Evolutionary conservation across 345 rosid genomes (phyloP).

Genomic region (Citrus mangshanensis): DNA sequence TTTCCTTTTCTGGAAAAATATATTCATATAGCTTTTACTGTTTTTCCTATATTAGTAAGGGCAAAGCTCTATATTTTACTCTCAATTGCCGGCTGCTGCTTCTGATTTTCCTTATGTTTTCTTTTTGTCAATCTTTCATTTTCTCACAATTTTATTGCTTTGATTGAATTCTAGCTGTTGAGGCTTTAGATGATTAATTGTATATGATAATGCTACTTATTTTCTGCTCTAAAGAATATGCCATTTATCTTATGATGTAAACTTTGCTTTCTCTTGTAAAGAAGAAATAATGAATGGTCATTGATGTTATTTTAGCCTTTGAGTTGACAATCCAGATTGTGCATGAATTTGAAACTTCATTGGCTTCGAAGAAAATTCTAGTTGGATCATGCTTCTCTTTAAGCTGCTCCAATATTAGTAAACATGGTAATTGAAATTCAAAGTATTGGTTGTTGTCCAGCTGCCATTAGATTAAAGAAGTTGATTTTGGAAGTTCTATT

Average conservation of each 20-base stretch:
- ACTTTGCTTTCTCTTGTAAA: neutral
- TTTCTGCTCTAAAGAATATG: neutral
- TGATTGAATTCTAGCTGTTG: neutral
- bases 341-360: neutral
- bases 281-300: neutral
- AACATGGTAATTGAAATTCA: neutral
- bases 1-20: neutral
- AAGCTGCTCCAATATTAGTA: neutral
- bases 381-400: neutral
- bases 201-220: slow-evolving; percentile 9
- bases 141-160: neutral
- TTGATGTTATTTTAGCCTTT: neutral
- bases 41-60: neutral
- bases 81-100: neutral
- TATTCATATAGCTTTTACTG: neutral
- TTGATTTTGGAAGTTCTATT: neutral
- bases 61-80: neutral
- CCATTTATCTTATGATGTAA: neutral
- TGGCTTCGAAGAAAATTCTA: neutral
- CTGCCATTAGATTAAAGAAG: neutral
- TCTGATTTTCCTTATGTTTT: neutral
- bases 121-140: neutral
- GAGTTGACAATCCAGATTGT: neutral
- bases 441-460: neutral
- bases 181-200: neutral